phyloP scores from a whole-genome alignment of 306 rosid species.

The Cucumis melo region DNA sequence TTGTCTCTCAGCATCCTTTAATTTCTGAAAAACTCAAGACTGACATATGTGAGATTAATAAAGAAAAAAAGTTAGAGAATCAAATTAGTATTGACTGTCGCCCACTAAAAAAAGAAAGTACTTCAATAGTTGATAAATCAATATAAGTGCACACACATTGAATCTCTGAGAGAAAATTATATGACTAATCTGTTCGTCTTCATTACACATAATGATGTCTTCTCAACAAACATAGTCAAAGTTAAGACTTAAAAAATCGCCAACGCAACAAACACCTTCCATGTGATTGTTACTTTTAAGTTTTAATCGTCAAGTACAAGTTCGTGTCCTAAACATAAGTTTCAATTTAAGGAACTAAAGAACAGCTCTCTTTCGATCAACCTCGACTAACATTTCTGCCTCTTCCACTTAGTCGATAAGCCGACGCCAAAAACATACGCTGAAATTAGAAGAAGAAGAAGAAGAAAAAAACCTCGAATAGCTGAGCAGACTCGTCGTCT shows the following conservation, averaged over 20 bases:
- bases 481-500: conserved; percentile 50
- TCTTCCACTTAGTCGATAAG: not conserved
- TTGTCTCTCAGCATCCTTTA: conserved; percentile 66
- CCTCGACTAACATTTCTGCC: not conserved
- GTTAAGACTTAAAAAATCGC: not conserved
- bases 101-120: not conserved
- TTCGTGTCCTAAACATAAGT: not conserved
- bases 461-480: conserved; percentile 45
- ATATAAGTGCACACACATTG: not conserved
- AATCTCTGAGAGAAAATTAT: not conserved
- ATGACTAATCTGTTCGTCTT: not conserved
- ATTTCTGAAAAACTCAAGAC: conserved; percentile 35
- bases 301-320: not conserved
- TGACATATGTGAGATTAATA: not conserved
- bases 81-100: not conserved
- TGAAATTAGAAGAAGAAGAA: not conserved
- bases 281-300: not conserved
- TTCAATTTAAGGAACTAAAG: not conserved
- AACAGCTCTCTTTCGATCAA: not conserved
- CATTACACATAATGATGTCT: not conserved
- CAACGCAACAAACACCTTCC: not conserved
- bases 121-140: not conserved
- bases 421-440: not conserved
- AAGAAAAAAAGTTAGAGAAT: not conserved
- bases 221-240: not conserved